Evolutionary conservation across 2,329 filamentous ascomycete genomes (phyloP).

Genomic region (Colletotrichum sp.): DNA sequence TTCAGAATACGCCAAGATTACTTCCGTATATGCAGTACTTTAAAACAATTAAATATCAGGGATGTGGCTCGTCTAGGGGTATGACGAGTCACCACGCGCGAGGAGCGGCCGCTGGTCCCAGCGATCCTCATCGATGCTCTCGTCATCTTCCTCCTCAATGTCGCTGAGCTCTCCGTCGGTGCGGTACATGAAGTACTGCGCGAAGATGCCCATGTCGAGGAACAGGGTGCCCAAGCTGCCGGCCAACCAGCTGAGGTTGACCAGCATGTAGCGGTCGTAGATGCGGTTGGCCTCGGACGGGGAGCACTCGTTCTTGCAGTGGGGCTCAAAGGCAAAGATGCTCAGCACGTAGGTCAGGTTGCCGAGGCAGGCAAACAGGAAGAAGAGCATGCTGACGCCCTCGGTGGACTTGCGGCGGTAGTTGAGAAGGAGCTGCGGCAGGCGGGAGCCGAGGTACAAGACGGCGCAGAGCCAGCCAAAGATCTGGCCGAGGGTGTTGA

Average conservation of each 20-base stretch:
- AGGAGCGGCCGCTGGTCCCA: constrained; percentile 41
- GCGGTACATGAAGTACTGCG: constrained; percentile 88
- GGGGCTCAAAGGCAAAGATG: constrained; percentile 87
- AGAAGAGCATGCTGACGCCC: constrained; percentile 92
- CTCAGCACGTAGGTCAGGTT: constrained; percentile 93
- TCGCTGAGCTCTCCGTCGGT: constrained; percentile 42
- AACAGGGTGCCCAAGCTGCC: constrained; percentile 88
- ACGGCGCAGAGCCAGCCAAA: constrained; percentile 93
- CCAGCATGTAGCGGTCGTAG: constrained; percentile 83
- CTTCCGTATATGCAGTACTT: not conserved
- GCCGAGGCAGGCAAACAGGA: constrained; percentile 93
- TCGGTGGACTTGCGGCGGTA: constrained; percentile 92
- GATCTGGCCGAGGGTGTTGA: constrained; percentile 82
- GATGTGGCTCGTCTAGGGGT: not conserved
- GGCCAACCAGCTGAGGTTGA: constrained; percentile 89
- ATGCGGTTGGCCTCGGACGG: constrained; percentile 68
- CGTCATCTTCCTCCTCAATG: constrained; percentile 28
- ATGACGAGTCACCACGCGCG: constrained; percentile 21
- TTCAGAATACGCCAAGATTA: not conserved
- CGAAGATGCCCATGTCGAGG: constrained; percentile 85
- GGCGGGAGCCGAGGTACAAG: constrained; percentile 85
- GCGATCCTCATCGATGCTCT: constrained; percentile 31
- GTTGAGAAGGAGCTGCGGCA: constrained; percentile 92
- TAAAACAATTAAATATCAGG: not conserved
- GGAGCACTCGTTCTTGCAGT: constrained; percentile 65